Evolutionary conservation across 805 yeast species (phyloP), one percentile per base, ranked within the genome.

Genomic region (Lipomyces sp.): DNA sequence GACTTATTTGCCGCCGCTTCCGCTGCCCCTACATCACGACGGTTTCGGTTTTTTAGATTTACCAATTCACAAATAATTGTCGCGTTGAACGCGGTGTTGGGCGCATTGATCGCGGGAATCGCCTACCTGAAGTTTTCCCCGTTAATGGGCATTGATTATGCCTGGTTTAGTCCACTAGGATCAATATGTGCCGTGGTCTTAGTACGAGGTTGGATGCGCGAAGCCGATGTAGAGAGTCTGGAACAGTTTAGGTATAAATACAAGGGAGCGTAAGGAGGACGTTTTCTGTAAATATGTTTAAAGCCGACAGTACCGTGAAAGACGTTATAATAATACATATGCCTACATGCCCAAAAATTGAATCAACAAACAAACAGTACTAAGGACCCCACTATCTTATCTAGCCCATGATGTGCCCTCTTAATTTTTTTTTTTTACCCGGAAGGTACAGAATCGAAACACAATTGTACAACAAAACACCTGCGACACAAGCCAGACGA

Each of bases 191-290:
- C 64, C 1, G 63, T 66, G 18, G 15, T 62, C 32, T 53, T 63
- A 6, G 66, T 62, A 18, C 60, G 69, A 4, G 59, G 63, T 13
- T 68, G 71, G 70, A 68, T 68, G 71, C 55, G 48, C n/a, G 71
- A 68, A 53, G 67, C 67, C 30, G 70, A 68, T 51, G 66, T 63
- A 10, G 66, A 42, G 13, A 59, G 62, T 24, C 57, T 68, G 29
- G 69, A 68, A 61, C 65, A 63, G 51, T 66, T 68, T 37, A 37
- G 70, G 35, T 68, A 68, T 29, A 68, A 68, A 57, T 68, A 68
- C 63, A 68, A 68, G 35, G 71, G 71, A 10, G 71, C 71, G 8
- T 65, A 54, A 54, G 3, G 10, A 33, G 15, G n/a, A 4, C n/a
- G 35, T 3, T 54, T 13, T 39, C 8, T 57, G 30, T 24, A 7